Percentiles rank a stretch among this genome's conserved stretches.
These are phyloP conservation scores for Globisporangium yorkense DNA, from an alignment of 352 stramenopile species.

Conservation along the genomic window DNA sequence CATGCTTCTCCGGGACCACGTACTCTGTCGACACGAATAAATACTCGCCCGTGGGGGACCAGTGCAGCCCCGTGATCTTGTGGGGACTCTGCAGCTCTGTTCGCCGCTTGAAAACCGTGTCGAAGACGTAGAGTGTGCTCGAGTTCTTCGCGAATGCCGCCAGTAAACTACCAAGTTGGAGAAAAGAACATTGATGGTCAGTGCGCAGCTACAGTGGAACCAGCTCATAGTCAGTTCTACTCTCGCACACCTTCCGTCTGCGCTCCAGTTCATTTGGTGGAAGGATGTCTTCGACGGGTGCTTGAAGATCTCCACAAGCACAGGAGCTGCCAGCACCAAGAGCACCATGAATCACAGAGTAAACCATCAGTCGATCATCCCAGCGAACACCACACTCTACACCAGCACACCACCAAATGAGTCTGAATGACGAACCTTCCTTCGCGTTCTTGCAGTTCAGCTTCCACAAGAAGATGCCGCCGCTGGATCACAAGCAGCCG, in stretches of 20 bases:
- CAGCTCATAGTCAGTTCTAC: neutral
- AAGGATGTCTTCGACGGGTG: conserved; percentile 47
- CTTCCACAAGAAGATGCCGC: conserved; percentile 69
- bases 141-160: conserved; percentile 45
- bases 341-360: neutral
- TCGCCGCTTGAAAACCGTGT: conserved; percentile 43
- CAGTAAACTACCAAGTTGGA: conserved; percentile 27
- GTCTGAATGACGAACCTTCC: conserved; percentile 14
- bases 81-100: conserved; percentile 62
- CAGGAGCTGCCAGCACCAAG: conserved; percentile 12
- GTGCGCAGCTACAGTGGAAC: neutral
- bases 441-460: conserved; percentile 30
- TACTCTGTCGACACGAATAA: conserved; percentile 70
- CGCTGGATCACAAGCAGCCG: conserved; percentile 11
- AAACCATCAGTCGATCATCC: neutral
- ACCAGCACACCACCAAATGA: neutral
- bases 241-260: conserved; percentile 39
- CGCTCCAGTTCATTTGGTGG: conserved; percentile 60
- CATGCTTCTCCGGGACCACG: conserved; percentile 6
- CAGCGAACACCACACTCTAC: too few species aligned
- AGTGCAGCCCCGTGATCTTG: conserved; percentile 44
- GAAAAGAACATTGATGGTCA: neutral
- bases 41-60: conserved; percentile 81
- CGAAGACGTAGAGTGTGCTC: conserved; percentile 48
- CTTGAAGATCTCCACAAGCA: conserved; percentile 52